Conservation (phyloP, 148 eudicot genomes). For the Fagopyrum esculentum region DNA sequence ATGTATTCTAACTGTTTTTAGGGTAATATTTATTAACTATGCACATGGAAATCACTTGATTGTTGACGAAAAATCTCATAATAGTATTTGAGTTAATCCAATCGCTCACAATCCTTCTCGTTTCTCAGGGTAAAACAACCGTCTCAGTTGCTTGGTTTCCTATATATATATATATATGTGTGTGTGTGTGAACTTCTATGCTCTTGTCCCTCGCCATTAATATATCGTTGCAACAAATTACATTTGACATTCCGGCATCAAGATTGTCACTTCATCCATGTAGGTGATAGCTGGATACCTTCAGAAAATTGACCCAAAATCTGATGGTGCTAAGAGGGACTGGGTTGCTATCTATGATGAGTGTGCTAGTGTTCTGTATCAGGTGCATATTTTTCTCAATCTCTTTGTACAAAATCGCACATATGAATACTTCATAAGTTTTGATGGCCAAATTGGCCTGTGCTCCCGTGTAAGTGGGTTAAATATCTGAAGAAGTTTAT, state of each 20-base stretch:
- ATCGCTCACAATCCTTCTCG: too few species aligned
- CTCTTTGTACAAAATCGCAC: background rate
- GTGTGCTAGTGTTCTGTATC: constrained; percentile 90
- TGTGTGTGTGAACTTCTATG: background rate
- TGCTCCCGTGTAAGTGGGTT: background rate
- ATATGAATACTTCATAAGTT: background rate
- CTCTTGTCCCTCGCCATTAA: background rate
- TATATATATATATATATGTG: background rate
- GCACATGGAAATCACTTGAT: too few species aligned
- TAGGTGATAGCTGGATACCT: constrained; percentile 97
- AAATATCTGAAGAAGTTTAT: background rate
- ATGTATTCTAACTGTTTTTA: too few species aligned
- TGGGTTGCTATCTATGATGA: constrained; percentile 99
- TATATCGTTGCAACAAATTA: background rate
- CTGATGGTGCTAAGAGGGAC: constrained; percentile 98
- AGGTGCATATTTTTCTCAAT: constrained; percentile 29
- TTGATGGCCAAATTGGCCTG: background rate
- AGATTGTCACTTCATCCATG: constrained; percentile 8
- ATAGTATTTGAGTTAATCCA: too few species aligned
- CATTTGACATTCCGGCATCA: constrained; percentile 2
- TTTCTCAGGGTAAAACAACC: too few species aligned
- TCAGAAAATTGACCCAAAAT: constrained; percentile 94
- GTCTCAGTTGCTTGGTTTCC: too few species aligned
- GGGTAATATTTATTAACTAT: too few species aligned
- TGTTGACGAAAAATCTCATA: too few species aligned